Base-by-base conservation (phyloP, 2,329 filamentous ascomycete species). In the Neofusicoccum ribis region DNA sequence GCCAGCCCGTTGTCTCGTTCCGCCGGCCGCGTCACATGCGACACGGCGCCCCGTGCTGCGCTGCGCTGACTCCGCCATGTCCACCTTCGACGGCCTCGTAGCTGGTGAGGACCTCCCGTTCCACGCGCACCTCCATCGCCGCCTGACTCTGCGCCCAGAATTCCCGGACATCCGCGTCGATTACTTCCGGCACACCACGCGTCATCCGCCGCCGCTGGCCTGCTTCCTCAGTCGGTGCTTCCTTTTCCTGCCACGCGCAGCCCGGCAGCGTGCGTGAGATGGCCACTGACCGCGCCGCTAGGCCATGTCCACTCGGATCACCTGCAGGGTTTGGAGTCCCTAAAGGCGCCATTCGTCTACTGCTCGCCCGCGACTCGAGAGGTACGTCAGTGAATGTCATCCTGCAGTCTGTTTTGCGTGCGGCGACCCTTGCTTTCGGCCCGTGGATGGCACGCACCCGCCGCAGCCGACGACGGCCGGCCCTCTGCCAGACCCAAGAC, bases 301-400 rank as follows among this genome's bases (percentile, higher is more conserved):
- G 56, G 91, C 76, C 94, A 98, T 84, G 88, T 96, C 2, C 94
- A 97, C 74, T 96, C 90, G 68, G 93, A 97, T 71, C 94, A 97
- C 77, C 84, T 97, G 1, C 84, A 85, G 41, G 93, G 94, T 0
- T 83, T 97, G 1, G 92, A 96, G 70, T 86, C 84, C 12, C 83
- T 93, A 63, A 86, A 88, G 51, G 87, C 91, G 34, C 91, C 92
- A 0, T 97, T 97, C 72, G 87, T 98, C 20, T 97, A 97, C 77
- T 97, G 93, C 79, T 97, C 93, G 1, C 84, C 90, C 0, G 91
- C 91, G 0, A 97, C 93, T 0, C 86, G 86, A 68, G 89, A 93
- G 76, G 88, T 83, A 72, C 70, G 69, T 59, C 52, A 50, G 43
- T 47, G 8, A 46, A 47, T 60, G 56, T 47, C 43, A 37, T 60